These are phyloP conservation scores for Silene coronaria DNA, from an alignment of 179 eudicot genomes.

Conservation along the genomic window DNA sequence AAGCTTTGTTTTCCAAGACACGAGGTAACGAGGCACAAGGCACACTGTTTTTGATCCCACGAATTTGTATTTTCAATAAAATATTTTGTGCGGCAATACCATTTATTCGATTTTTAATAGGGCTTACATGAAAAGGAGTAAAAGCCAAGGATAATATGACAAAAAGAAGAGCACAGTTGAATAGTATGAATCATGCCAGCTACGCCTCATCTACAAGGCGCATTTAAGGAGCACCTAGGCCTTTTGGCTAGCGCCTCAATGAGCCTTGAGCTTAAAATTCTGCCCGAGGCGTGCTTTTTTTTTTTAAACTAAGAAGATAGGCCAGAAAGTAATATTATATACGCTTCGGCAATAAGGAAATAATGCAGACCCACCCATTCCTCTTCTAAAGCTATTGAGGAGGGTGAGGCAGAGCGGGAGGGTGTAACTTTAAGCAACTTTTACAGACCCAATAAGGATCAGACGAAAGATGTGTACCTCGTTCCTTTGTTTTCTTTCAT, in stretches of 20 bases:
- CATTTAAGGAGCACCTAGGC: neutral
- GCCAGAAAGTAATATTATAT: neutral
- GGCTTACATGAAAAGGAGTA: neutral
- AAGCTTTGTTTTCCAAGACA: neutral
- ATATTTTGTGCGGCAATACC: neutral
- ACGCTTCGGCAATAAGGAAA: neutral
- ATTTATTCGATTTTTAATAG: neutral
- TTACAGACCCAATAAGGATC: neutral
- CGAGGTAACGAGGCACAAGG: too few relatives aligned
- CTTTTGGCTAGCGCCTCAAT: neutral
- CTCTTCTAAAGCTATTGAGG: neutral
- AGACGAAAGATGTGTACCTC: conserved; percentile 52
- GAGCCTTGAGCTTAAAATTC: neutral
- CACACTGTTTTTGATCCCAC: neutral
- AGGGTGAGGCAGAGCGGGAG: neutral
- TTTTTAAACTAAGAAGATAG: neutral
- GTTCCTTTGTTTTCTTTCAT: conserved; percentile 79
- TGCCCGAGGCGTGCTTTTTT: neutral
- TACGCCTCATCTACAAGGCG: too few relatives aligned
- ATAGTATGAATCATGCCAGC: neutral
- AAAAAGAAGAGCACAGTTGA: too few relatives aligned
- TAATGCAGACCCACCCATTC: neutral
- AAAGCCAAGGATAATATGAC: neutral
- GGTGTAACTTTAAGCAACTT: neutral
- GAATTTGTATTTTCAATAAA: neutral